Base-by-base conservation (phyloP, 805 yeast genomes). In the Starmerella floricola region DNA sequence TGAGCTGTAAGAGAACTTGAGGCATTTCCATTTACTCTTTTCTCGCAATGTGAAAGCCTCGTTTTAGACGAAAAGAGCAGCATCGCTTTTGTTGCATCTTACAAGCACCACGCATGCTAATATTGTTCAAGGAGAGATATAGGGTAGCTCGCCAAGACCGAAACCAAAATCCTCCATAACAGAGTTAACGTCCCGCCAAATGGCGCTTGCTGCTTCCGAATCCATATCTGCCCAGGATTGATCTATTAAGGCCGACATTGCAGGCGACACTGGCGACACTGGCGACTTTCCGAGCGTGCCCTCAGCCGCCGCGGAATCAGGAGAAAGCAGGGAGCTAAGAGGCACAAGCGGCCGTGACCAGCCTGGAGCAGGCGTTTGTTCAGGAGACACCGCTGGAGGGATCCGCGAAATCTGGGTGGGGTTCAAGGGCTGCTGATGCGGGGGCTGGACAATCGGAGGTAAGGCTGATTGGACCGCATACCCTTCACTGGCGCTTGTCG, bases 111-210 rank as follows among this genome's bases (percentile, higher is more conserved):
- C n/a, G n/a, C n/a, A n/a, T n/a, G n/a, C n/a, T n/a, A n/a, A 29
- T 29, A n/a, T 10, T 6, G 5, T n/a, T 33, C 27, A 44, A 11
- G 50, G 50, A 8, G 50, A 46, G 10, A 50, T 43, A 27, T 50
- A 50, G 10, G 54, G 54, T 21, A 50, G 39, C 36, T 50, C 54
- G 35, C 54, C 49, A 10, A 49, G 43, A 1, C 54, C 54, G 44
- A 85, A 85, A 4, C 95, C 95, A 62, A 84, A 85, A 56, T 84
- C 94, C 56, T 81, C 83, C 94, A 85, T 83, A 44, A 85, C 81
- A 36, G 83, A 69, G 50, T 84, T 94, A 23, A 85, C 87, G 56
- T 85, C 93, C 55, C 78, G 80, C 86, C 80, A 78, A 18, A 76
- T 63, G 51, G 46, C 38, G 11, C 42, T 31, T 15, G 44, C 47